Conservation (phyloP, 192 early-diverging fungal species). For the Neocallimastix lanati region DNA sequence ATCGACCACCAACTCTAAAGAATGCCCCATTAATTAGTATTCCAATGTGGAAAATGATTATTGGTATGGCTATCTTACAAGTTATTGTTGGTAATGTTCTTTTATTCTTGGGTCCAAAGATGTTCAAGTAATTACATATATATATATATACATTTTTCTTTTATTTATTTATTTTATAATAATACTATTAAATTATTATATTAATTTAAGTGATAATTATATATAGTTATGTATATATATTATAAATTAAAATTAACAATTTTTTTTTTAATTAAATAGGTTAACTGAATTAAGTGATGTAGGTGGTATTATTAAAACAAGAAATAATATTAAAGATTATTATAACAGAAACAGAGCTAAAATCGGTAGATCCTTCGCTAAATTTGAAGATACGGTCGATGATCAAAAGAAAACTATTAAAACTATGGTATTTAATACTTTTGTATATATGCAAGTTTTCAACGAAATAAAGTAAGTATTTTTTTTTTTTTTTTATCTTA, state of each 20-base stretch:
- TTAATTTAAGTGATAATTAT: too few species aligned
- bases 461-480: constrained; percentile 60
- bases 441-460: constrained; percentile 87
- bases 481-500: too few species aligned
- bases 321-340: not conserved
- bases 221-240: too few species aligned
- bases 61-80: constrained; percentile 79
- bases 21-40: constrained; percentile 63
- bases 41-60: constrained; percentile 82
- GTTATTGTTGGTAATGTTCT: constrained; percentile 22
- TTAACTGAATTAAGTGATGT: not conserved
- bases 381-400: not conserved
- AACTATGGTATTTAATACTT: constrained; percentile 84
- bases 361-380: not conserved
- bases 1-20: constrained; percentile 54
- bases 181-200: too few species aligned
- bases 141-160: too few species aligned
- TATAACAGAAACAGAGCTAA: not conserved
- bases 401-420: not conserved
- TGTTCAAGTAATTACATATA: not conserved
- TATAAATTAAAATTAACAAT: too few species aligned
- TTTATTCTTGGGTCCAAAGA: not conserved
- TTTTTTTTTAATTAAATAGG: not conserved
- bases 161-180: too few species aligned
- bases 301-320: not conserved